Evolutionary conservation across 2,329 filamentous ascomycete genomes (phyloP).

Genomic region (Aureobasidium vineae): DNA sequence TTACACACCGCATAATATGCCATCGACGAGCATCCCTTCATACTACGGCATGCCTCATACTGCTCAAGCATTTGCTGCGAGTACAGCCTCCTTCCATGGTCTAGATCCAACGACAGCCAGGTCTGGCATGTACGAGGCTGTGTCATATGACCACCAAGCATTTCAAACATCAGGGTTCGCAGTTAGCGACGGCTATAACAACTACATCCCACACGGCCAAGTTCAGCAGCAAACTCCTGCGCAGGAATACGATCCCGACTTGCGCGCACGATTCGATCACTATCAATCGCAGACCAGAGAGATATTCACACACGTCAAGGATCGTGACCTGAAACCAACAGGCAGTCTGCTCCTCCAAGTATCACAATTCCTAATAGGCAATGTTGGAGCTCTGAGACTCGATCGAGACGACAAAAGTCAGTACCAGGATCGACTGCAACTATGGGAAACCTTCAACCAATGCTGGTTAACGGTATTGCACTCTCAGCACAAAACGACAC

Average conservation of each 20-base stretch:
- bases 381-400: conserved; percentile 66
- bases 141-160: neutral
- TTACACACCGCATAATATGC: neutral
- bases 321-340: conserved; percentile 60
- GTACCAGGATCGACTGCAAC: conserved; percentile 71
- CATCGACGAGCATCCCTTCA: neutral
- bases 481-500: conserved; percentile 73
- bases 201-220: conserved; percentile 31
- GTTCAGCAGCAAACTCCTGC: conserved; percentile 44
- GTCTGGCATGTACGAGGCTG: neutral
- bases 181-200: neutral
- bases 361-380: conserved; percentile 65
- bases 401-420: conserved; percentile 76
- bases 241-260: conserved; percentile 36
- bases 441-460: conserved; percentile 94
- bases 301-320: conserved; percentile 69
- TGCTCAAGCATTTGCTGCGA: neutral
- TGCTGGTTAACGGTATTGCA: conserved; percentile 84
- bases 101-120: neutral
- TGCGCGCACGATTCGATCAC: conserved; percentile 65
- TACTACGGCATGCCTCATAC: neutral
- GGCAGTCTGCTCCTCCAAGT: conserved; percentile 59
- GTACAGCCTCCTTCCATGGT: neutral
- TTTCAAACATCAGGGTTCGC: neutral
- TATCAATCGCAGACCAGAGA: conserved; percentile 57